These are phyloP conservation scores for Phialophora macrospora DNA, from an alignment of 2,329 filamentous ascomycete species.

Conservation along the genomic window DNA sequence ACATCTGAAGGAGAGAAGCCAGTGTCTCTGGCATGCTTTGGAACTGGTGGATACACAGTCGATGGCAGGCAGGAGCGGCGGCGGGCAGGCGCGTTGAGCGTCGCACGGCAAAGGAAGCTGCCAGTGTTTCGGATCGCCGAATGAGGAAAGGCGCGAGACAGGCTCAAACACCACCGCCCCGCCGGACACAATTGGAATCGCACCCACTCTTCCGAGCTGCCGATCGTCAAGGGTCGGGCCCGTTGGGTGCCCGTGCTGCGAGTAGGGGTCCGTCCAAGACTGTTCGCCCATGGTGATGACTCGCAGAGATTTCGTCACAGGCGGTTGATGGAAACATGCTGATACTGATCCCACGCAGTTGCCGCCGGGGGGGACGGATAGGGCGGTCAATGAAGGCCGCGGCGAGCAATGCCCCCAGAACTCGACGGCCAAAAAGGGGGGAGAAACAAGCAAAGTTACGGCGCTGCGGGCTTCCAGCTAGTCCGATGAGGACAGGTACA, in stretches of 20 bases:
- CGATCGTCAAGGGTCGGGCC: conserved; percentile 6
- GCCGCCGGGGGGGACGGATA: not conserved
- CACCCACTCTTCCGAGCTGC: conserved; percentile 14
- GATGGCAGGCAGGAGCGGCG: not conserved
- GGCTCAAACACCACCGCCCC: conserved; percentile 21
- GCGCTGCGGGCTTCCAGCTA: not conserved
- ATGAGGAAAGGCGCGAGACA: conserved; percentile 26
- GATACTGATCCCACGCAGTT: conserved; percentile 18
- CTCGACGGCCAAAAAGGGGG: not conserved
- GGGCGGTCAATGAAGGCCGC: not conserved
- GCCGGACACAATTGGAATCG: not conserved
- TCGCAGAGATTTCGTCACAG: conserved; percentile 25
- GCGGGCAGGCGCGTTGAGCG: conserved; percentile 23
- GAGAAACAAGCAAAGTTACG: not conserved
- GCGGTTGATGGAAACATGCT: conserved; percentile 24
- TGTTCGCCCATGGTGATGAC: conserved; percentile 20
- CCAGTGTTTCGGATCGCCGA: conserved; percentile 33
- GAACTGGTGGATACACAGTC: conserved; percentile 12
- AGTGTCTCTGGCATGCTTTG: not conserved
- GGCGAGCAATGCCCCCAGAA: not conserved
- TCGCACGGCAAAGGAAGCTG: conserved; percentile 27
- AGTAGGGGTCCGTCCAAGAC: conserved; percentile 1
- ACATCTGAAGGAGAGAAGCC: conserved; percentile 2
- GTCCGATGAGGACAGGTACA: not conserved
- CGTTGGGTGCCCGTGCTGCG: not conserved